Conservation (phyloP, 2,329 filamentous ascomycete genomes). For the Dryadomyces quercus-mongolicae region DNA sequence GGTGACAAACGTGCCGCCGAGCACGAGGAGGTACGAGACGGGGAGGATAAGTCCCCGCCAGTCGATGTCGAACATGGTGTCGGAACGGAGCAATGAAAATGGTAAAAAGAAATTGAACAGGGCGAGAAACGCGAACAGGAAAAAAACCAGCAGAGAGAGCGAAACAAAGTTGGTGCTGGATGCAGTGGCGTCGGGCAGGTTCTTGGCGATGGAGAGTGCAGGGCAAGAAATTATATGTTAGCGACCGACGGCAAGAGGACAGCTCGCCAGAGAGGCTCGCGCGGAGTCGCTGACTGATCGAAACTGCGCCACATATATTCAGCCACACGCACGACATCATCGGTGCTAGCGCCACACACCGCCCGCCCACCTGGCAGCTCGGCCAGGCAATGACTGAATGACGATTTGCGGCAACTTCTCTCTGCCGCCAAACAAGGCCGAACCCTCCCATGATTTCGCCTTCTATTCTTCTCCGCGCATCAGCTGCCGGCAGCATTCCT, state of each 20-base stretch:
- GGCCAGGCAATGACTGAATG: constrained; percentile 8
- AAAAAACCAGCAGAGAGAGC: neutral
- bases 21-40: constrained; percentile 77
- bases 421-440: too few relatives aligned
- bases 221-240: too few relatives aligned
- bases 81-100: neutral
- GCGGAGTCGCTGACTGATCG: neutral
- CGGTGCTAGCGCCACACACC: neutral
- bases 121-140: neutral
- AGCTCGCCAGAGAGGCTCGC: constrained; percentile 1
- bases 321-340: neutral
- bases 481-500: too few relatives aligned
- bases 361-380: neutral
- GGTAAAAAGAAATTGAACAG: neutral
- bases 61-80: constrained; percentile 46
- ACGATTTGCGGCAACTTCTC: constrained; percentile 2
- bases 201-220: neutral
- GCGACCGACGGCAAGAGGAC: neutral
- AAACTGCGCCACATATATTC: neutral
- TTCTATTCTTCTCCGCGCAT: too few relatives aligned
- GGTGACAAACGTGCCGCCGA: constrained; percentile 77
- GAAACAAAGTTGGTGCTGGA: constrained; percentile 1
- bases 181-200: neutral
- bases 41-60: constrained; percentile 81
- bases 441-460: neutral